Base-by-base conservation (phyloP, 805 yeast genomes). In the Yarrowia phangngaensis region DNA sequence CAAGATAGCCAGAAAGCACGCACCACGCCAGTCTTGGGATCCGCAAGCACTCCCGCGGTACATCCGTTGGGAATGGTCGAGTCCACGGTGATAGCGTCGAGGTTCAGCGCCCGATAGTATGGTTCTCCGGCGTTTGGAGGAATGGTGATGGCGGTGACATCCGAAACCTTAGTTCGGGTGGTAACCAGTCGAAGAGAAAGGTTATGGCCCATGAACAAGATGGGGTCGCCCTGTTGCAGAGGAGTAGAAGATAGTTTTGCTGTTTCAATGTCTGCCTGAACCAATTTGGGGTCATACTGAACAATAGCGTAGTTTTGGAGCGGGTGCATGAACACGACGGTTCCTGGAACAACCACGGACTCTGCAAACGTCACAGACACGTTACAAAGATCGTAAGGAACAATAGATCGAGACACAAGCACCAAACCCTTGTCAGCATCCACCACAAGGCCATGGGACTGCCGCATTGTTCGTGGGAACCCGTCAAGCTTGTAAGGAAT, bases 1-100 rank as follows among this genome's bases (percentile, higher is more conserved):
- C 77, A 87, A 1, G 90, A 75, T 54, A 88, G 64, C 96, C 96
- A 89, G 50, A 89, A 67, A 0, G 92, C 95, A 53, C 90, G 75
- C 9, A 89, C 75, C 0, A 80, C 75, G 9, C 96, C 97, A 58
- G 82, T 84, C 31, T 72, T 64, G 29, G 34, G 35, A 61, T 84
- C 88, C 4, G 84, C 81, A 32, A 89, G 64, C 3, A 87, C 74
- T 56, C 96, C 97, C 3, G 92, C 75, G 20, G 75, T 76, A 65
- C 95, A 85, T 54, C 83, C 86, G 33, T 76, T 76, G 38, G 85
- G 76, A 41, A 82, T 64, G 50, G 76, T 78, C 29, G 85, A 80
- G 59, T 89, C 95, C 32, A 86, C 73, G 9, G 84, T 70, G 17
- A 86, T 70, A 20, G 87, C 80, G 59, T 86, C 95, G 35, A 87